phyloP scores from a whole-genome alignment of 2,329 filamentous ascomycete genomes.

The Spiromastix sp. region DNA sequence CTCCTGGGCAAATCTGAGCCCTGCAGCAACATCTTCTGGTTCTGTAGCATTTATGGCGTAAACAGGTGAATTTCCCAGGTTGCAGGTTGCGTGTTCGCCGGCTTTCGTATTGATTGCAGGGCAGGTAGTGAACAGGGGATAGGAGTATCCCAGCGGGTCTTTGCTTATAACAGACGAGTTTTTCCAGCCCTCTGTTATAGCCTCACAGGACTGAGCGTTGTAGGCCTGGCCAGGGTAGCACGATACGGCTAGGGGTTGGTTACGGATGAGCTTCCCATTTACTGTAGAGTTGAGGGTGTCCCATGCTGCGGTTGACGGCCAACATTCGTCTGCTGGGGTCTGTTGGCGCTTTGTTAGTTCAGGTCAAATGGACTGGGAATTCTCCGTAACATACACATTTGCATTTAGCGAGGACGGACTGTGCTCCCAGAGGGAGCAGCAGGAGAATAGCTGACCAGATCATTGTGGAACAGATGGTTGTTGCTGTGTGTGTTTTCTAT shows the following conservation, averaged over 20 bases:
- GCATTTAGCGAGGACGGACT: too few species aligned
- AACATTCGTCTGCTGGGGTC: conserved; percentile 42
- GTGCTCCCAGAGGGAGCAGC: too few species aligned
- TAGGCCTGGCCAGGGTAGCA: conserved; percentile 40
- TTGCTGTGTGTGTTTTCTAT: too few species aligned
- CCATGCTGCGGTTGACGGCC: conserved; percentile 42
- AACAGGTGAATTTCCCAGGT: conserved; percentile 13
- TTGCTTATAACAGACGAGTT: conserved; percentile 15
- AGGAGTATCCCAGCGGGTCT: conserved; percentile 14
- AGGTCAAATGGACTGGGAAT: too few species aligned
- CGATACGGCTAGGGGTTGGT: conserved; percentile 40
- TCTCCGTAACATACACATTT: too few species aligned
- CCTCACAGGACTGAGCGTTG: conserved; percentile 33
- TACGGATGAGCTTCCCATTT: conserved; percentile 40
- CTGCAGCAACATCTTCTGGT: conserved; percentile 2
- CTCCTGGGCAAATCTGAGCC: conserved; percentile 13
- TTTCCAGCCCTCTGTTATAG: conserved; percentile 7
- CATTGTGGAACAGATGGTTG: too few species aligned
- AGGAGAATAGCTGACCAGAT: too few species aligned
- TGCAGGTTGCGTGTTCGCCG: conserved; percentile 14
- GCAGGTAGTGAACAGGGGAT: conserved; percentile 15
- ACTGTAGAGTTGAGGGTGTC: conserved; percentile 41
- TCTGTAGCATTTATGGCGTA: conserved; percentile 13
- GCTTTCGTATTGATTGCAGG: conserved; percentile 13
- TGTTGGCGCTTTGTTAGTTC: too few species aligned